Percentiles rank a stretch among this genome's conserved stretches.
phyloP scores from a whole-genome alignment of 2,329 filamentous ascomycete genomes.

The Sclerotinia sclerotiorum region DNA sequence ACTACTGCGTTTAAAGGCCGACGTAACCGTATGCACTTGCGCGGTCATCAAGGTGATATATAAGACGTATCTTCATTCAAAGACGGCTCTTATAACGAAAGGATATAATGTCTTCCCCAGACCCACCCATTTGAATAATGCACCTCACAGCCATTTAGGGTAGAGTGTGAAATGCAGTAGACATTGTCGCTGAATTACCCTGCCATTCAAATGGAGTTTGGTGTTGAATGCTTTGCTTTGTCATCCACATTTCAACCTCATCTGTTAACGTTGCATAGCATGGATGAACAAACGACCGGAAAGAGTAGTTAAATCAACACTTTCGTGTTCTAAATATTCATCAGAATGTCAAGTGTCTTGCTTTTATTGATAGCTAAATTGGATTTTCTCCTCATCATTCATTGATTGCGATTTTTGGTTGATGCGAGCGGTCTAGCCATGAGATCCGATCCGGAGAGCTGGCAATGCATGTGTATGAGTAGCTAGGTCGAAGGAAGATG shows the following conservation, averaged over 20 bases:
- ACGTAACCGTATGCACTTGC: background rate
- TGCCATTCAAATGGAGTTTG: background rate
- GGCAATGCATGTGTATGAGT: background rate
- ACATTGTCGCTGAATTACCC: background rate
- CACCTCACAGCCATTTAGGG: background rate
- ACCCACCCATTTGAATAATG: too few relatives aligned
- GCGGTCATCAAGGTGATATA: too few relatives aligned
- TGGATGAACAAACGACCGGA: background rate
- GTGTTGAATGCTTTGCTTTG: slow-evolving; percentile 9
- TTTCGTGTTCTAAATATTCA: background rate
- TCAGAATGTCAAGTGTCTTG: background rate
- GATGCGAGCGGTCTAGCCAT: background rate
- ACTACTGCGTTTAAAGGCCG: background rate
- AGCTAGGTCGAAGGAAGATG: background rate
- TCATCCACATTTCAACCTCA: slow-evolving; percentile 10
- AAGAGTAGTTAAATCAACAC: background rate
- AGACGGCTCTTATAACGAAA: background rate
- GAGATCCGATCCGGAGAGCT: background rate
- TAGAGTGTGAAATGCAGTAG: background rate
- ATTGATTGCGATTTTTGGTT: background rate
- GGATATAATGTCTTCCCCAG: background rate
- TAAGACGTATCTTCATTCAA: background rate
- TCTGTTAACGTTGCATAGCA: background rate
- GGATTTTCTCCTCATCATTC: too few relatives aligned
- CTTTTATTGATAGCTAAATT: rapidly evolving